Evolutionary conservation across 768 basidiomycete genomes (phyloP).

Genomic region (Neoboletus brunneissimus): DNA sequence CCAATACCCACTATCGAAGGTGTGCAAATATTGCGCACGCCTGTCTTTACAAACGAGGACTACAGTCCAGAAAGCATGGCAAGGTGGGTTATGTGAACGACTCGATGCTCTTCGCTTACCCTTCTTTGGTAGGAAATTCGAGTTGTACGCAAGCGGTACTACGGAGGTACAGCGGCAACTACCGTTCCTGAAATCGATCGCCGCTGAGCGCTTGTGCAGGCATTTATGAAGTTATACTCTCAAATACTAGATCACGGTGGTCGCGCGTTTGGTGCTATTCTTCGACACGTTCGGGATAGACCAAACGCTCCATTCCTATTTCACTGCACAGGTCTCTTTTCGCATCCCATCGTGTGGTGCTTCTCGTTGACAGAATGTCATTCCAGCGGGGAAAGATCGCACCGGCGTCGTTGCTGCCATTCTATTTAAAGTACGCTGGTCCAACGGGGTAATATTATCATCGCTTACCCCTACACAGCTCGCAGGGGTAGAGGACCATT

Average conservation of each 20-base stretch:
- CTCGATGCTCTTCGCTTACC: neutral
- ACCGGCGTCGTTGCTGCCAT: conserved; percentile 77
- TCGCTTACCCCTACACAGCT: conserved; percentile 43
- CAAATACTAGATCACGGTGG: conserved; percentile 79
- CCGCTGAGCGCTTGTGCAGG: conserved; percentile 38
- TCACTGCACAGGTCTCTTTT: conserved; percentile 64
- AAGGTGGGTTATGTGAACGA: conserved; percentile 55
- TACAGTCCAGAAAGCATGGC: conserved; percentile 85
- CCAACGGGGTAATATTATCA: neutral
- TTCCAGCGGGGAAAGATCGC: conserved; percentile 73
- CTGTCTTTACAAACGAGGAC: conserved; percentile 68
- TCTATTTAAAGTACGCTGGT: conserved; percentile 53
- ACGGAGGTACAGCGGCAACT: conserved; percentile 53
- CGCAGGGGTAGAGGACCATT: conserved; percentile 63
- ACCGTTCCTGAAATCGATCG: neutral
- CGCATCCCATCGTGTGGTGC: neutral
- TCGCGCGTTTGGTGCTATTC: conserved; percentile 62
- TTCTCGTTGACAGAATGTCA: neutral
- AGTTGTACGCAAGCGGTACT: conserved; percentile 76
- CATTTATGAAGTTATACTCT: conserved; percentile 77
- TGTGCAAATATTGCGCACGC: conserved; percentile 55
- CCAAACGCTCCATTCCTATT: conserved; percentile 65
- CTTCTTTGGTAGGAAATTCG: conserved; percentile 35
- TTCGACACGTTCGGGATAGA: conserved; percentile 70
- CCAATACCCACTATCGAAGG: conserved; percentile 65